Evolutionary conservation across 2,329 filamentous ascomycete genomes (phyloP), one percentile per base, ranked within the genome.

Genomic region (Ophiognomonia clavigignenti-juglandacearum): DNA sequence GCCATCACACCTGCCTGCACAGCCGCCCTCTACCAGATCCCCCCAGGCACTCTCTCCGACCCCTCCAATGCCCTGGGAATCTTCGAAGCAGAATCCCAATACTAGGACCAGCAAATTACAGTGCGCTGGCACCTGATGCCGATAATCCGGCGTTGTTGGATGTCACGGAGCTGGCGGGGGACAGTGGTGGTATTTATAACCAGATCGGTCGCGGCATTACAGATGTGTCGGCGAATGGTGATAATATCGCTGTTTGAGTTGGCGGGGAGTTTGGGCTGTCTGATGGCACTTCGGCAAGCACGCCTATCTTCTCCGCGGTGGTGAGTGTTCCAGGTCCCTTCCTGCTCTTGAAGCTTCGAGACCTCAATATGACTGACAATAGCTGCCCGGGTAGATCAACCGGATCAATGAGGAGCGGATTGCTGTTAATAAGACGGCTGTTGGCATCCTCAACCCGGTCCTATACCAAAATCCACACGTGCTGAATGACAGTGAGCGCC

Each of bases 361-460:
- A n/a, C n/a, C n/a, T n/a, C n/a, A n/a, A n/a, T n/a, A n/a, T n/a
- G n/a, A n/a, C n/a, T n/a, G n/a, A n/a, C n/a, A n/a, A n/a, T n/a
- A n/a, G n/a, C n/a, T n/a, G n/a, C n/a, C n/a, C n/a, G n/a, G n/a
- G n/a, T n/a, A 31, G 29, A 66, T 86, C 31, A 68, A 77, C 2
- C 70, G 86, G 4, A 64, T 86, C 47, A 86, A 86, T 54, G 81
- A 85, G 54, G 78, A 75, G 1, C 65, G 78, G 32, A 61, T 83
- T 16, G 63, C 70, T 0, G 64, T 61, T 6, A 74, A 74, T 4
- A 71, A 75, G 56, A 54, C 43, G 18, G 56, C 65, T 1, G 52
- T 71, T 0, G 64, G 65, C 2, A 66, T 66, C 45, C 53, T 67
- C 40, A 66, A 67, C 49, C 64, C 48, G 23, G 35, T 41, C 22